phyloP scores from a whole-genome alignment of 2,329 filamentous ascomycete genomes.

The Fusarium sp. region DNA sequence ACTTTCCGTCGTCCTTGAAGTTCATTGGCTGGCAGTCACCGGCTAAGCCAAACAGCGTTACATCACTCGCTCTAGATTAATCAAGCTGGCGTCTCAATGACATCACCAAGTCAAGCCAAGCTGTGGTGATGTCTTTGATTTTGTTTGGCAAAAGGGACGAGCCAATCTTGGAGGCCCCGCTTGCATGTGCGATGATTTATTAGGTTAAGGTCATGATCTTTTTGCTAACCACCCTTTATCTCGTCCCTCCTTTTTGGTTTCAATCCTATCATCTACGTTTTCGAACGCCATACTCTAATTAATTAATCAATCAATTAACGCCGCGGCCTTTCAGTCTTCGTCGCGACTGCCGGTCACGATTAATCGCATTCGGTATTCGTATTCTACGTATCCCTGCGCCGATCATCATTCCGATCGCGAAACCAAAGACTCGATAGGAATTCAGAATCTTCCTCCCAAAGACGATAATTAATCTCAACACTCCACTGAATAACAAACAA shows the following conservation, averaged over 20 bases:
- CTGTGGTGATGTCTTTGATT: conserved; percentile 39
- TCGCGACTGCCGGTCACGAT: conserved; percentile 7
- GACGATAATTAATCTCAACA: too few relatives aligned
- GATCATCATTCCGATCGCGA: conserved; percentile 28
- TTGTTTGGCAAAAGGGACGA: conserved; percentile 5
- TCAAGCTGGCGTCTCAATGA: conserved; percentile 35
- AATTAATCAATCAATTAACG: background rate
- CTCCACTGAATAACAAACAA: background rate
- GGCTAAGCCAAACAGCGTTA: conserved; percentile 29
- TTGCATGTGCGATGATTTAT: background rate
- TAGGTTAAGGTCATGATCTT: conserved; percentile 17
- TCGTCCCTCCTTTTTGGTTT: background rate
- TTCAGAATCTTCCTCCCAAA: background rate
- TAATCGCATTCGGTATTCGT: conserved; percentile 9
- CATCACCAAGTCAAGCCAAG: conserved; percentile 34
- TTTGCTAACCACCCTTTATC: background rate
- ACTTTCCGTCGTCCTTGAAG: rapidly evolving
- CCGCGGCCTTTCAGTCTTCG: background rate
- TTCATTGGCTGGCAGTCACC: background rate
- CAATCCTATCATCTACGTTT: background rate
- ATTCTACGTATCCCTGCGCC: conserved; percentile 29
- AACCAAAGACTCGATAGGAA: background rate
- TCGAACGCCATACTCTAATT: background rate
- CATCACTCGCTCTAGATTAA: conserved; percentile 6
- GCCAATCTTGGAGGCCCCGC: conserved; percentile 37